Evolutionary conservation across 179 eudicot species (phyloP).

Genomic region (Carnegiea gigantea): DNA sequence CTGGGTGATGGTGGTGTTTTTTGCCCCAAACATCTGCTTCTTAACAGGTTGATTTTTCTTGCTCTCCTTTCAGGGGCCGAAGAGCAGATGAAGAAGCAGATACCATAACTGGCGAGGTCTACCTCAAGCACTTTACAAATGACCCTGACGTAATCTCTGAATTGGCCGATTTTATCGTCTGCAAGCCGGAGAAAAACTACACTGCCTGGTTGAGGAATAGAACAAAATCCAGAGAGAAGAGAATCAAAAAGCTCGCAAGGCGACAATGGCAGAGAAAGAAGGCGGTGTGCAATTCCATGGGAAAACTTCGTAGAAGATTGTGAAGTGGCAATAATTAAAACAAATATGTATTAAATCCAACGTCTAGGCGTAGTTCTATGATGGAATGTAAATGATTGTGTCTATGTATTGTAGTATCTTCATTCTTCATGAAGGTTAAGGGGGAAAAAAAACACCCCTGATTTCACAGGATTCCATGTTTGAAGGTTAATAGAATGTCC

Average conservation of each 20-base stretch:
- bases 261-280: slow-evolving; percentile 49
- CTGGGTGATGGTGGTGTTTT: too few species aligned
- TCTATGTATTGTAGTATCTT: neutral
- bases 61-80: slow-evolving; percentile 20
- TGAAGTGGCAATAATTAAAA: neutral
- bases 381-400: neutral
- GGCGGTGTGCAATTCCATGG: slow-evolving; percentile 37
- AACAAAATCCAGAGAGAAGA: slow-evolving; percentile 40
- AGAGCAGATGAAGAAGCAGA: slow-evolving; percentile 27
- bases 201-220: slow-evolving; percentile 49
- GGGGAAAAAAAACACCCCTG: too few species aligned
- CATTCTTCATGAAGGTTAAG: neutral
- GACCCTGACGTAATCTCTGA: slow-evolving; percentile 40
- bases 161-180: slow-evolving; percentile 61
- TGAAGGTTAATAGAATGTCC: too few species aligned
- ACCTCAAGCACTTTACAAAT: slow-evolving; percentile 32
- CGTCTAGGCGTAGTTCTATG: neutral
- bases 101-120: slow-evolving; percentile 54
- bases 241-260: slow-evolving; percentile 36
- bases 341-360: neutral
- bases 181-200: slow-evolving; percentile 67
- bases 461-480: too few species aligned
- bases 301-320: neutral
- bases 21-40: too few species aligned
- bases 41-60: neutral